These are phyloP conservation scores for Pneumocystis jirovecii DNA, from an alignment of 1,139 yeast species.

Conservation along the genomic window DNA sequence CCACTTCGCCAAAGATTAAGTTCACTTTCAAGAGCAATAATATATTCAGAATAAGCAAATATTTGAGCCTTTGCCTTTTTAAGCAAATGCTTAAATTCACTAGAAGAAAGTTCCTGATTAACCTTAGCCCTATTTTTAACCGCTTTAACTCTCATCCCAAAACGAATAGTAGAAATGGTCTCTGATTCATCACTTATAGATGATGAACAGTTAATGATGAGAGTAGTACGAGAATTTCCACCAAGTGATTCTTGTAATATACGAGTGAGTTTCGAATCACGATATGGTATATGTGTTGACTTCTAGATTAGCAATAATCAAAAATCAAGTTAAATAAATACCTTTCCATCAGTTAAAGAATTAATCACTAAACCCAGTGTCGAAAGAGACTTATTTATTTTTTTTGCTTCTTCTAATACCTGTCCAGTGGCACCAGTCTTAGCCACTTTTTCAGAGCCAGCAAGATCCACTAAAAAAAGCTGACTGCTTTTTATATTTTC, in stretches of 20 bases:
- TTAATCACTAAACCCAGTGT: conserved; percentile 72
- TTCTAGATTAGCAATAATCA: background rate
- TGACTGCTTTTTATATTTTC: conserved; percentile 52
- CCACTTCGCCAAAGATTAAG: conserved; percentile 36
- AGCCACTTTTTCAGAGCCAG: conserved; percentile 79
- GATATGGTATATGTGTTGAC: conserved; percentile 54
- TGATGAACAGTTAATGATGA: conserved; percentile 69
- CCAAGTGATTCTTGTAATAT: conserved; percentile 75
- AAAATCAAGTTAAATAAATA: background rate
- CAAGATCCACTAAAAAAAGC: conserved; percentile 68
- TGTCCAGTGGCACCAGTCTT: conserved; percentile 70
- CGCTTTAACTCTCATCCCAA: conserved; percentile 64
- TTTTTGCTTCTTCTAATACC: conserved; percentile 68
- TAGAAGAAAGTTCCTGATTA: conserved; percentile 51
- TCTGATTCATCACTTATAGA: conserved; percentile 46
- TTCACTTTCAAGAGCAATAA: conserved; percentile 39
- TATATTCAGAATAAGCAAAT: conserved; percentile 31
- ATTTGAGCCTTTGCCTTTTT: conserved; percentile 36
- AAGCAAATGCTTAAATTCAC: conserved; percentile 38
- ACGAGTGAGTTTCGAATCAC: conserved; percentile 74
- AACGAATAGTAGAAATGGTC: conserved; percentile 62
- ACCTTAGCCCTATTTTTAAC: conserved; percentile 56
- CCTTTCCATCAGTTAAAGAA: conserved; percentile 53
- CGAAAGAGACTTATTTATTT: conserved; percentile 63
- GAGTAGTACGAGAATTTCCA: conserved; percentile 70